Base-by-base conservation (phyloP, 2,329 filamentous ascomycete genomes). In the Botrytis galanthina region DNA sequence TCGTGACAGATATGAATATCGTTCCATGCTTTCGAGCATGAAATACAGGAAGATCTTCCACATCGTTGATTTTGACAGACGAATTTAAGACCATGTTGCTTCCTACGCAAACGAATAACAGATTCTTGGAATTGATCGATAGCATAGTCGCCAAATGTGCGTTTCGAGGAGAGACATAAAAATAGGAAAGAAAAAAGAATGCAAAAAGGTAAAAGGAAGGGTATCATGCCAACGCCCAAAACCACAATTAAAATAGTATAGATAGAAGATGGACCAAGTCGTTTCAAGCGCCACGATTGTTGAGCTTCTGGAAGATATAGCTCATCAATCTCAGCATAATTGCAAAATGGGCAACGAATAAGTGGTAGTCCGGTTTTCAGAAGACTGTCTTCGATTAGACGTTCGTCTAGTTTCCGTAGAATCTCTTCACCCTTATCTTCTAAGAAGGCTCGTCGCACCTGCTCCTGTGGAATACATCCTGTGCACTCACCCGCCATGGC, bases 1-100 rank as follows among this genome's bases (percentile, higher is more conserved):
- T 97, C 94, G 84, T 97, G 92, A 83, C 96, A 98, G 73, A 92
- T 88, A 82, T 99, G 96, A 3, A 95, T 91, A 80, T 98, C 94
- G 48, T 88, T 86, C 95, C 95, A 98, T 22, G 89, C 86, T 77
- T 95, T 95, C 75, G 87, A 86, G 82, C 96, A 99, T 59, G 88
- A 89, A 57, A 97, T 88, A 81, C 96, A 99, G 57, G 94, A 97
- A 10, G 87, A 81, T 5, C 90, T 89, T 20, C 80, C 81, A 81
- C 96, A 99, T 10, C 83, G 80, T 0, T 91, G 88, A 70, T 90
- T 91, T 70, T 87, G 90, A 82, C 96, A 98, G 42, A 85, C 85
- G 82, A 98, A 98, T 76, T 90, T 91, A 44, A 92, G 88, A 16
- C 93, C 92, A 44, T 92, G 91, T 22, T 89, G 88, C 71, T 90